These are phyloP conservation scores for Corymbia maculata DNA, from an alignment of 345 rosid species.

Conservation along the genomic window DNA sequence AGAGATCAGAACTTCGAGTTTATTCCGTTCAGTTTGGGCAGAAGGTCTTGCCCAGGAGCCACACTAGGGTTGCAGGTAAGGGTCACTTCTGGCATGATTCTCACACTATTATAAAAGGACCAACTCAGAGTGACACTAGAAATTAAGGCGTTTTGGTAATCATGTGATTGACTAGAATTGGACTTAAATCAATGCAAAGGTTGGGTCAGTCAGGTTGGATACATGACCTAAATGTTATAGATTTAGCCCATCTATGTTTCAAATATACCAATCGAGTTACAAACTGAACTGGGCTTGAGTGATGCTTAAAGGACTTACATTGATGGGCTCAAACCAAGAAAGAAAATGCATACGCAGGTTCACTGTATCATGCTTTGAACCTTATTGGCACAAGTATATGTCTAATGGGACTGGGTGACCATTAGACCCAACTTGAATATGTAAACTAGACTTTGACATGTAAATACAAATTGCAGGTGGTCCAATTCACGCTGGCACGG, in stretches of 20 bases:
- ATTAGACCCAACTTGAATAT: background rate
- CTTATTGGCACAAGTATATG: background rate
- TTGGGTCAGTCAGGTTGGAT: background rate
- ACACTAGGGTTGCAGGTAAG: conserved; percentile 14
- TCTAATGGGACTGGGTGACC: background rate
- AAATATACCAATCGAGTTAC: background rate
- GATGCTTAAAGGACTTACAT: background rate
- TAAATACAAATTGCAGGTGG: conserved; percentile 1
- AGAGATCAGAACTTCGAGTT: conserved; percentile 11
- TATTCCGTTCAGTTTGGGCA: conserved; percentile 39
- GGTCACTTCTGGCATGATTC: background rate
- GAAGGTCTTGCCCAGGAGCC: conserved; percentile 53
- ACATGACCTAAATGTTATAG: background rate
- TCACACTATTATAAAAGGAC: background rate
- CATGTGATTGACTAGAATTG: background rate
- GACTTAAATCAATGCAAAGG: background rate
- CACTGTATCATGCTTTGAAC: background rate
- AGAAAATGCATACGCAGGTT: background rate
- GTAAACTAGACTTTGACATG: background rate
- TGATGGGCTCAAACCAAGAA: background rate
- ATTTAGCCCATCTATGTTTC: background rate
- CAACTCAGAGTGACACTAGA: background rate
- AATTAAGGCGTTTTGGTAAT: background rate
- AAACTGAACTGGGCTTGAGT: background rate
- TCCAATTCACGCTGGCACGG: conserved; percentile 31